A percentile compares a stretch with the other conserved stretches of the same genome.
phyloP scores from a whole-genome alignment of 176 grass and related monocot genomes.

The Triticum monococcum region DNA sequence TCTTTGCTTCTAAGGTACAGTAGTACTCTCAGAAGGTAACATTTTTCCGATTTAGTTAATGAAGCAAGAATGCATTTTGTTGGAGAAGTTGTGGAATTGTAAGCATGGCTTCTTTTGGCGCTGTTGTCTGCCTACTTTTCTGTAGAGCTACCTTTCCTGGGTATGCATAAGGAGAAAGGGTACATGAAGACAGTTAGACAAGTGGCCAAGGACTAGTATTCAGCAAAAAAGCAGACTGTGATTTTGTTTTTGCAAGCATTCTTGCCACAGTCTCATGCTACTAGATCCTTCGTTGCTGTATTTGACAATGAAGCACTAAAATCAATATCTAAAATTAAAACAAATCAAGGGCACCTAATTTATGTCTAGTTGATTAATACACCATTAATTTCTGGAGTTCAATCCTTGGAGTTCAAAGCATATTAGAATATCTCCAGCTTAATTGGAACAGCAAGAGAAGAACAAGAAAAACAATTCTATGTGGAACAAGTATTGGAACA shows the following conservation, averaged over 20 bases:
- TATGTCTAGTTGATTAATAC: background rate
- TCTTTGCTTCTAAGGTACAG: background rate
- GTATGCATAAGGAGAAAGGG: conserved; percentile 7
- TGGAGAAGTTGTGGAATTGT: background rate
- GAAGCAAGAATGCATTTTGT: background rate
- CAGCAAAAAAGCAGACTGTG: conserved; percentile 17
- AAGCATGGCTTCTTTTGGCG: background rate
- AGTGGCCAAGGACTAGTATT: conserved; percentile 25
- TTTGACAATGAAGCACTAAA: background rate
- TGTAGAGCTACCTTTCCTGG: conserved; percentile 1
- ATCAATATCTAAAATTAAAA: background rate
- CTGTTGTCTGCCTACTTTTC: conserved; percentile 5
- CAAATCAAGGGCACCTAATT: background rate
- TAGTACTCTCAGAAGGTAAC: background rate
- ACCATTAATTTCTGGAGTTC: background rate
- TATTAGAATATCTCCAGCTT: background rate
- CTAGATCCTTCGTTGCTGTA: conserved; percentile 17
- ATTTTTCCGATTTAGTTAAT: background rate
- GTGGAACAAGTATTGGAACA: background rate
- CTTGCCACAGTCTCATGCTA: background rate
- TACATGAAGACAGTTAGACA: conserved; percentile 12
- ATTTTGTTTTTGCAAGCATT: conserved; percentile 34
- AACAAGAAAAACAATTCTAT: background rate
- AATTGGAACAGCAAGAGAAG: background rate
- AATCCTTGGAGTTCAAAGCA: background rate